Conservation (phyloP, 1,139 yeast species). For the Magnusiomyces tetraspermus region DNA sequence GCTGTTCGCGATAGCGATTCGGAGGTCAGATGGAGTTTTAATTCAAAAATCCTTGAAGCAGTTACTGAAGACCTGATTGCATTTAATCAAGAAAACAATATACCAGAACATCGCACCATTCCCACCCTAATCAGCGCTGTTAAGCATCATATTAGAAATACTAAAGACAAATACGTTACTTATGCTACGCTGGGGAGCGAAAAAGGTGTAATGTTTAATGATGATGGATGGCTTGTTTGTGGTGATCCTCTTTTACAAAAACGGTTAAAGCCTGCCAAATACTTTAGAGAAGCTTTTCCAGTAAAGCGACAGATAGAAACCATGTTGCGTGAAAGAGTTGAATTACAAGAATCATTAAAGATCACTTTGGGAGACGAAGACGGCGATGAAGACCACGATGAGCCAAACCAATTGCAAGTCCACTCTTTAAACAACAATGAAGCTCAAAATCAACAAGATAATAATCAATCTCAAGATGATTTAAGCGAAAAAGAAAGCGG, state of each 20-base stretch:
- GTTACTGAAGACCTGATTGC: slow-evolving; percentile 2
- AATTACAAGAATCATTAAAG: slow-evolving; percentile 1
- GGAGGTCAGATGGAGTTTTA: slow-evolving; percentile 5
- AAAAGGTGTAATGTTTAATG: slow-evolving; percentile 3
- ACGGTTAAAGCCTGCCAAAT: slow-evolving; percentile 3
- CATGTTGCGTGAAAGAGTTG: background rate
- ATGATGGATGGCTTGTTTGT: slow-evolving; percentile 5
- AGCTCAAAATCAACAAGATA: background rate
- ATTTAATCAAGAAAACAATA: background rate
- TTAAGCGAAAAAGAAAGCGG: background rate
- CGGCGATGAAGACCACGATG: background rate
- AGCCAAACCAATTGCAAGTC: background rate
- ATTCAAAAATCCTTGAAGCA: background rate
- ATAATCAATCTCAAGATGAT: background rate
- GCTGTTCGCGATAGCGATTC: background rate
- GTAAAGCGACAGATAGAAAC: slow-evolving; percentile 3
- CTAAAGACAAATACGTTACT: slow-evolving; percentile 2
- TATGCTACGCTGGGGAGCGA: slow-evolving; percentile 1
- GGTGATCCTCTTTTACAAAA: background rate
- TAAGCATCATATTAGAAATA: slow-evolving; percentile 5
- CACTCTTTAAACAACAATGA: background rate
- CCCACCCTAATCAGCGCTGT: slow-evolving; percentile 1
- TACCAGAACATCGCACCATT: background rate
- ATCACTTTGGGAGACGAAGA: background rate
- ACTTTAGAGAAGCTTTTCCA: slow-evolving; percentile 5